Percentiles rank a stretch among this genome's conserved stretches.
phyloP scores from a whole-genome alignment of 2,329 filamentous ascomycete genomes.

The Myriangium duriaei region DNA sequence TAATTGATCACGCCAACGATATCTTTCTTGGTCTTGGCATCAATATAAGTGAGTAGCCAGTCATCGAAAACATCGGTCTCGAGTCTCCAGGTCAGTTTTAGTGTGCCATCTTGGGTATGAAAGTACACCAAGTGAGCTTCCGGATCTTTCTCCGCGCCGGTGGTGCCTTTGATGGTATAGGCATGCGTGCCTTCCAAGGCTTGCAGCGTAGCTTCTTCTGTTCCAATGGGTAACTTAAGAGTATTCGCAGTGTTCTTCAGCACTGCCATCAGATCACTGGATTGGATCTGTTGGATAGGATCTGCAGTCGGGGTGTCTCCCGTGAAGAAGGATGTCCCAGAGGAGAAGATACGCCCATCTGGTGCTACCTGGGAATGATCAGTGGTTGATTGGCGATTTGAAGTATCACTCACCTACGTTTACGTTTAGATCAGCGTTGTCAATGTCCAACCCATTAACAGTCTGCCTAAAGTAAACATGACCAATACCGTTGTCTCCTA shows the following conservation, averaged over 20 bases:
- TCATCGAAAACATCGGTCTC: slow-evolving; percentile 46
- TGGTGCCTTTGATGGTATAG: slow-evolving; percentile 36
- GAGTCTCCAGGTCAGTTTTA: slow-evolving; percentile 44
- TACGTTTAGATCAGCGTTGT: slow-evolving; percentile 49
- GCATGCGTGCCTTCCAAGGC: slow-evolving; percentile 24
- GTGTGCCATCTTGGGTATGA: slow-evolving; percentile 32
- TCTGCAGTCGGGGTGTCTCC: slow-evolving; percentile 31
- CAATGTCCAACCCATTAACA: slow-evolving; percentile 44
- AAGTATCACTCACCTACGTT: slow-evolving; percentile 34
- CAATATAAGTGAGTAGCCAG: slow-evolving; percentile 47
- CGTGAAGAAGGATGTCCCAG: slow-evolving; percentile 39
- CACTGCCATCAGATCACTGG: slow-evolving; percentile 32
- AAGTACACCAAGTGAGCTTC: slow-evolving; percentile 45
- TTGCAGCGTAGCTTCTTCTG: slow-evolving; percentile 29
- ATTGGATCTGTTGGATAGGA: slow-evolving; percentile 30
- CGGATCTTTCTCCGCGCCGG: slow-evolving; percentile 40
- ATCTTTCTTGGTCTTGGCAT: slow-evolving; percentile 35
- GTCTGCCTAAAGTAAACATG: slow-evolving; percentile 51
- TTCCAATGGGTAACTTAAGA: slow-evolving; percentile 31
- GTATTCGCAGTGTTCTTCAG: slow-evolving; percentile 29
- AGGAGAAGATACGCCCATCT: slow-evolving; percentile 47
- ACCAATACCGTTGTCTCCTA: slow-evolving; percentile 41
- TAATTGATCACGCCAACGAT: slow-evolving; percentile 46
- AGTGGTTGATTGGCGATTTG: background rate
- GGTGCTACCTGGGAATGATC: slow-evolving; percentile 30